phyloP scores from a whole-genome alignment of 768 basidiomycete species.

The Kwoniella dejecticola region DNA sequence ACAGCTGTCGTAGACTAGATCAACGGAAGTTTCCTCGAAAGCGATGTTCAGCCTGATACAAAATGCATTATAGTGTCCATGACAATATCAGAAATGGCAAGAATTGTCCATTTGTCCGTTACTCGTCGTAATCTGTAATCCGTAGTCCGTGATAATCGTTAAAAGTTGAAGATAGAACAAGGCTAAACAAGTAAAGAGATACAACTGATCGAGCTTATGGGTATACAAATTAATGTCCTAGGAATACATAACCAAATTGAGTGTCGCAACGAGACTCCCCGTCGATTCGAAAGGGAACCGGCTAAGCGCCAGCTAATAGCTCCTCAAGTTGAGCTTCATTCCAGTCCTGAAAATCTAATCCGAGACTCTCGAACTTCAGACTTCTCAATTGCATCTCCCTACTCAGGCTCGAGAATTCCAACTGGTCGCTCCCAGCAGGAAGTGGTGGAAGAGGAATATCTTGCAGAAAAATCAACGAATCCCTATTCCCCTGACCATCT shows the following conservation, averaged over 20 bases:
- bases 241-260: neutral
- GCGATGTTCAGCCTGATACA: too few species aligned
- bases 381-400: conserved; percentile 32
- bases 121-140: too few species aligned
- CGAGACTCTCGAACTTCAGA: conserved; percentile 42
- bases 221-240: too few species aligned
- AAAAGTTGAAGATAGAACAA: too few species aligned
- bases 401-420: conserved; percentile 23
- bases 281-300: neutral
- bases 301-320: neutral
- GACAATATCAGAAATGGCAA: too few species aligned
- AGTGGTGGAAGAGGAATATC: conserved; percentile 17
- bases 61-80: too few species aligned
- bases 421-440: neutral
- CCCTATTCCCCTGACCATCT: neutral
- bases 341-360: conserved; percentile 32
- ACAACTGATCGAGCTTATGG: too few species aligned
- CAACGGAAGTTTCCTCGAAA: too few species aligned
- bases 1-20: too few species aligned
- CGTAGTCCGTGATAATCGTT: too few species aligned
- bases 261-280: neutral
- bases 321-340: neutral
- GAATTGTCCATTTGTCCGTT: too few species aligned
- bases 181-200: too few species aligned
- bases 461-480: neutral